Evolutionary conservation across 164 flowering plant species (phyloP), one percentile per base, ranked within the genome.

Genomic region (Chimonanthus praecox): DNA sequence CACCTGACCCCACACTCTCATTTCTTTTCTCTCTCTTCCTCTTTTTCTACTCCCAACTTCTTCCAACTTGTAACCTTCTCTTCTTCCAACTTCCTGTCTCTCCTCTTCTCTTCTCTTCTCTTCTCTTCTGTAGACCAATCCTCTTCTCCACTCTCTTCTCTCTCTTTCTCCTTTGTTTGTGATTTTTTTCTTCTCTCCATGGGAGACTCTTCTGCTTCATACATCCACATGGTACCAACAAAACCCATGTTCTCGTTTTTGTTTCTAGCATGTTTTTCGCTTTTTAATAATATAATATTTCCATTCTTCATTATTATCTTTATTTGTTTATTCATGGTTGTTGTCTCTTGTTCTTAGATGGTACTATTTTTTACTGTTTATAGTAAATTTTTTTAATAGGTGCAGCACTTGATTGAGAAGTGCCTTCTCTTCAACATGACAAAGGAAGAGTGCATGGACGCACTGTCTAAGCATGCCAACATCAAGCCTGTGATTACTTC

Each of bases 331-430:
- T 54, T 54, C 16, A 54, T 54, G 60, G 16, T 51, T 54, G 60
- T 54, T 54, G 60, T 54, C 60, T 54, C n/a, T 54, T 54, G 60
- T 11, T 54, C 1, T 54, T 54, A 54, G 60, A 54, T 13, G 60
- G n/a, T 54, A 11, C n/a, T 54, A 5, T 13, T 33, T 33, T 33
- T 33, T 54, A 49, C 51, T 49, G 60, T 13, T 44, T 15, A 33
- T 33, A 33, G 33, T 33, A 33, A 33, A 33, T n/a, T 15, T 64
- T 21, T 10, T 4, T 11, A 9, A 64, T 75, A 91, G 97, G 94
- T 94, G 78, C 98, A 94, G 58, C 94, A 88, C 79, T 77, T 94
- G 78, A 91, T 94, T 64, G 98, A 94, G 82, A 87, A 88, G 85
- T 94, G 98, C 72, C 66, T 94, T 4, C 48, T 89, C 44, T 91